Base-by-base conservation (phyloP, 805 yeast species). In the Sungouiozyma ichnusensis region DNA sequence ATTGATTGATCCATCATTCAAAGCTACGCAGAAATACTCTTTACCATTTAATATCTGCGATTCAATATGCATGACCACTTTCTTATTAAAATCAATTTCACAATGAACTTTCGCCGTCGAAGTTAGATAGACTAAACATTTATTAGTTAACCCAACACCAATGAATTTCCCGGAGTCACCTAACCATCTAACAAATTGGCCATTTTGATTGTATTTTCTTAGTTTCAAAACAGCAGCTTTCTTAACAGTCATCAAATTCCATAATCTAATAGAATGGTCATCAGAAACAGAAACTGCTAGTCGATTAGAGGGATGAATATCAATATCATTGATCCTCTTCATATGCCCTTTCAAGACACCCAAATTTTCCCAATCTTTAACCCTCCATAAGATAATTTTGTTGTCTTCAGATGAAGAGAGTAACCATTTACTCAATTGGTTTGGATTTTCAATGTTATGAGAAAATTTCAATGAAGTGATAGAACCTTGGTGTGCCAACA, bases 171-270 rank as follows among this genome's bases (percentile, higher is more conserved):
- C 95, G 35, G 64, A 65, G 2, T 66, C 51, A 8, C 63, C 63
- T 11, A 79, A 63, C 92, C 94, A 86, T 52, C 75, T 69, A 8
- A 80, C 83, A 54, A 66, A 68, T 46, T 77, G 79, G 36, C 80
- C 82, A 43, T 69, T 64, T 62, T 81, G 84, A 49, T 81, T 78
- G 55, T 80, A 84, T 46, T 71, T 76, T 57, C 73, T 80, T 45
- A 84, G 65, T 55, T 83, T 87, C 62, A 88, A 66, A 9, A 75
- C 70, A 1, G 95, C 88, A 16, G 97, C 97, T 63, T 87, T 88
- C 59, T 85, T 84, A 13, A 86, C 92, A 1, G 97, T 90, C 97
- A 92, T 90, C 50, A 92, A 68, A 58, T 92, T 92, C 98, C 98
- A 92, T 44, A 92, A 70, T 55, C 90, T 71, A 32, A 92, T 72